Evolutionary conservation across 129 eudicot species (phyloP).

Genomic region (Silybum marianum): DNA sequence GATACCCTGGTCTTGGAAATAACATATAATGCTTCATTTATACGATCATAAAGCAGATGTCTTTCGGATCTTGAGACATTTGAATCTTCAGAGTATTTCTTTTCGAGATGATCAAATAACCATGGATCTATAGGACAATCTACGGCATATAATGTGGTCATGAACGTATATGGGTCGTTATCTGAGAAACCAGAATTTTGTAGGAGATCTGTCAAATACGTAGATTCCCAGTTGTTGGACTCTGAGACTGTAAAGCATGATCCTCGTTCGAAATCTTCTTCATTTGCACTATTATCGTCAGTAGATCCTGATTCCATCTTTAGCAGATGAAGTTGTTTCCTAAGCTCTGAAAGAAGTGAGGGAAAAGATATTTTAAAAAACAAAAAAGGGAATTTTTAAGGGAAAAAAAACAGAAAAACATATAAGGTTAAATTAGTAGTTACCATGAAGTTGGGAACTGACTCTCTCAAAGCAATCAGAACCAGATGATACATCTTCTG

Average conservation of each 20-base stretch:
- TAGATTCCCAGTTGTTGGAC: slow-evolving; percentile 60
- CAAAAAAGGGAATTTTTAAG: too few species aligned
- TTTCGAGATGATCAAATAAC: slow-evolving; percentile 72
- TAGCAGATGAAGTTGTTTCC: slow-evolving; percentile 77
- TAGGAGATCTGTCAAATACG: slow-evolving; percentile 60
- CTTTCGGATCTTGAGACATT: slow-evolving; percentile 54
- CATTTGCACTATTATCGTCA: slow-evolving; percentile 36
- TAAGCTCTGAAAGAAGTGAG: slow-evolving; percentile 52
- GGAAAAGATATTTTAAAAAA: not conserved
- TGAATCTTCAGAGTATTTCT: slow-evolving; percentile 52
- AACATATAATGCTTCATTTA: slow-evolving; percentile 49
- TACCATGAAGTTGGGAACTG: slow-evolving; percentile 79
- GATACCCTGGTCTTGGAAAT: slow-evolving; percentile 40
- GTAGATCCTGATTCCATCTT: slow-evolving; percentile 65
- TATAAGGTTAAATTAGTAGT: slow-evolving; percentile 16
- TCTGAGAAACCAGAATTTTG: slow-evolving; percentile 49
- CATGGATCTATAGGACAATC: slow-evolving; percentile 49
- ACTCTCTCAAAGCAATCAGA: slow-evolving; percentile 82
- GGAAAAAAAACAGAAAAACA: not conserved
- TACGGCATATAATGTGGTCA: slow-evolving; percentile 46
- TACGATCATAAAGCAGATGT: slow-evolving; percentile 60
- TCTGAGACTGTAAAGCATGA: slow-evolving; percentile 15
- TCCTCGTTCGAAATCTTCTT: slow-evolving; percentile 48
- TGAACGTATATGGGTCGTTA: slow-evolving; percentile 41
- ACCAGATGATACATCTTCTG: slow-evolving; percentile 69